Conservation (phyloP, 768 basidiomycete genomes). For the Nevesoporus exiguus region DNA sequence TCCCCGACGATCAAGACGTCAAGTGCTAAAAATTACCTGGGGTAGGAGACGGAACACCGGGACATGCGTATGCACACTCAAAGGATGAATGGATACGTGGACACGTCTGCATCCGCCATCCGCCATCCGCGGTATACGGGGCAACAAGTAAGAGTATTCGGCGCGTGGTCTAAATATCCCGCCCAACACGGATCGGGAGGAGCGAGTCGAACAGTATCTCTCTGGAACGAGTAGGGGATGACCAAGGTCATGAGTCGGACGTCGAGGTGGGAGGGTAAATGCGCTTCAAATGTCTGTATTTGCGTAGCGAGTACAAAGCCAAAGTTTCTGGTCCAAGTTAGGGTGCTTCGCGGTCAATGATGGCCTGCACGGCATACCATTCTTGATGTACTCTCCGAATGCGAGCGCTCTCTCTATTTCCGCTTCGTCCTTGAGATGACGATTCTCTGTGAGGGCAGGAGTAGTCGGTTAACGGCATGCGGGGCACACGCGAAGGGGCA, state of each 20-base stretch:
- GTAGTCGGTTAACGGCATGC: background rate
- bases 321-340: constrained; percentile 59
- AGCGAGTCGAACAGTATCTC: background rate
- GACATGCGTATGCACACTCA: no score
- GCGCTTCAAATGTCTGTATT: constrained; percentile 76
- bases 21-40: background rate
- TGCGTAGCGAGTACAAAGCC: constrained; percentile 76
- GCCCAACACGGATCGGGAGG: background rate
- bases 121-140: background rate
- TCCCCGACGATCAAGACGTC: background rate
- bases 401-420: constrained; percentile 76
- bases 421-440: constrained; percentile 55
- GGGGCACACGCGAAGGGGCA: constrained; percentile 21
- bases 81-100: no score
- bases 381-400: constrained; percentile 81
- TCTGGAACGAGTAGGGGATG: background rate
- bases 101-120: no score
- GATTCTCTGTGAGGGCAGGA: constrained; percentile 51
- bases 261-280: constrained; percentile 50
- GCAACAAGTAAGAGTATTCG: background rate
- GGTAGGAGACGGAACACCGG: background rate
- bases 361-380: constrained; percentile 46
- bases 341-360: background rate
- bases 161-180: background rate
- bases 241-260: constrained; percentile 6